Conservation (phyloP, 768 basidiomycete species). For the Mycena epipterygia region DNA sequence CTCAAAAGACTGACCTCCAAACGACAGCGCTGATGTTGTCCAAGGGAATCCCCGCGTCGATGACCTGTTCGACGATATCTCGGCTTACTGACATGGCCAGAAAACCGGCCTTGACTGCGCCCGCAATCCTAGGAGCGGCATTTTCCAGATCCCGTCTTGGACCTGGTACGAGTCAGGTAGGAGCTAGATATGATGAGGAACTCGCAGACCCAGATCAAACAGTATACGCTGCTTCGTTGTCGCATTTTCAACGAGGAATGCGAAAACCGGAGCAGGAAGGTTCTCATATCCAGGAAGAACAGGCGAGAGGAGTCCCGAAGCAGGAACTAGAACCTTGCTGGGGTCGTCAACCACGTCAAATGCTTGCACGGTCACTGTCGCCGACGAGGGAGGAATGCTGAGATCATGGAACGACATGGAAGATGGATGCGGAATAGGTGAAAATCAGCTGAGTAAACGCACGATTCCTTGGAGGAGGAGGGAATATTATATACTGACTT, state of each 20-base stretch:
- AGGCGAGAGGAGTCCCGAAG: slow-evolving; percentile 22
- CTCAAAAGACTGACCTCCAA: slow-evolving; percentile 16
- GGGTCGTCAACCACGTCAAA: slow-evolving; percentile 25
- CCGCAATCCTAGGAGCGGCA: slow-evolving; percentile 15
- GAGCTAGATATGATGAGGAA: no score
- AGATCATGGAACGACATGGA: neutral
- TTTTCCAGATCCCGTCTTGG: no score
- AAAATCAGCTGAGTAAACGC: no score
- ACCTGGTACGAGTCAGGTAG: no score
- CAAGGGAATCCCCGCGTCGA: slow-evolving; percentile 8
- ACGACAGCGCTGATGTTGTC: slow-evolving; percentile 21
- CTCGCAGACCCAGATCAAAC: slow-evolving; percentile 39
- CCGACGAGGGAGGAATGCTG: neutral
- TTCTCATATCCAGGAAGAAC: slow-evolving; percentile 32
- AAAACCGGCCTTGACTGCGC: neutral
- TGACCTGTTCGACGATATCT: slow-evolving; percentile 24
- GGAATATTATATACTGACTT: no score
- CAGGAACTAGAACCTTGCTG: slow-evolving; percentile 15
- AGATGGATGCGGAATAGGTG: neutral
- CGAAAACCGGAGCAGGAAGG: slow-evolving; percentile 28
- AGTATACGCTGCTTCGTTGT: slow-evolving; percentile 26
- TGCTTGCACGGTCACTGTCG: slow-evolving; percentile 34
- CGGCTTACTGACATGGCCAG: slow-evolving; percentile 7
- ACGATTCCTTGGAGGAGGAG: no score
- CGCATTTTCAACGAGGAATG: slow-evolving; percentile 38